phyloP scores from a whole-genome alignment of 2,329 filamentous ascomycete species.

The Ophiostoma sp. region DNA sequence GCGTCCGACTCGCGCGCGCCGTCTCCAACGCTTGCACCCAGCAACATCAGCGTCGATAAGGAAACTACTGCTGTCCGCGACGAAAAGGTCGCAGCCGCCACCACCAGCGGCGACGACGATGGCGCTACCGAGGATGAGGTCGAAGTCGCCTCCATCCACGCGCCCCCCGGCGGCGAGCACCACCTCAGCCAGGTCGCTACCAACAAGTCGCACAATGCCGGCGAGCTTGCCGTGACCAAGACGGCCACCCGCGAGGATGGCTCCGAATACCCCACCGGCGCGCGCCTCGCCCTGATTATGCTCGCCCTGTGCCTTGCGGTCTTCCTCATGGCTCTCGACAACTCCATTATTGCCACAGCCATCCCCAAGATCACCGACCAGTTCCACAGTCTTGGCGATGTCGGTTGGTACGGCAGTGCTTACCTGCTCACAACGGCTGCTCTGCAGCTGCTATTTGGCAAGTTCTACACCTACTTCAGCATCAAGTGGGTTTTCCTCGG shows the following conservation, averaged over 20 bases:
- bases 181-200: slow-evolving; percentile 17
- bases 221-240: slow-evolving; percentile 13
- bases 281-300: slow-evolving; percentile 38
- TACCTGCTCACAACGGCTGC: slow-evolving; percentile 36
- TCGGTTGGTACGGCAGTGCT: slow-evolving; percentile 42
- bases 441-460: slow-evolving; percentile 34
- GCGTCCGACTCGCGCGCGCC: slow-evolving; percentile 17
- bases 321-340: slow-evolving; percentile 42
- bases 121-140: slow-evolving; percentile 12
- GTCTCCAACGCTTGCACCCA: slow-evolving; percentile 22
- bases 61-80: background rate
- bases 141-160: slow-evolving; percentile 17
- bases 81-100: background rate
- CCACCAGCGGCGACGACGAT: slow-evolving; percentile 6
- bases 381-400: slow-evolving; percentile 38
- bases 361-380: slow-evolving; percentile 37
- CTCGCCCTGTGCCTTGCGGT: slow-evolving; percentile 42
- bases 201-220: slow-evolving; percentile 22
- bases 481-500: slow-evolving; percentile 35
- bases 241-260: slow-evolving; percentile 32
- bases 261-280: slow-evolving; percentile 36
- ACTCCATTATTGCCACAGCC: slow-evolving; percentile 35
- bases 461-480: slow-evolving; percentile 38
- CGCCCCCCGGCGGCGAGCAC: slow-evolving; percentile 14
- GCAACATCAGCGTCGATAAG: slow-evolving; percentile 20